Evolutionary conservation across 768 basidiomycete species (phyloP), one percentile per base, ranked within the genome.

Genomic region (Hemileccinum rubropunctum): DNA sequence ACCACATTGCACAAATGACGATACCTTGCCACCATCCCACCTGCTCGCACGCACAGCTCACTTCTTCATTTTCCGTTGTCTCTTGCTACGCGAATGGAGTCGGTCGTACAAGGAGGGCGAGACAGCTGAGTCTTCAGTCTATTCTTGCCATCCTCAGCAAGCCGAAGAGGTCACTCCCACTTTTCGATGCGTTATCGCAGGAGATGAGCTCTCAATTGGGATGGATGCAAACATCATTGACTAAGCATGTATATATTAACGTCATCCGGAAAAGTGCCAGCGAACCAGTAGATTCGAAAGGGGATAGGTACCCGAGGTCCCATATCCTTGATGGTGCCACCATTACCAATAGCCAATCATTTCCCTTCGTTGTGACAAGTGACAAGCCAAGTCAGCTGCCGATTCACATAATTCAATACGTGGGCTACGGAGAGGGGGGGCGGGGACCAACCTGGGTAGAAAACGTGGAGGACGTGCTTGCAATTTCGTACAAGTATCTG

Each of bases 131-230:
- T n/a, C n/a, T n/a, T n/a, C n/a, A n/a, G n/a, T n/a, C n/a, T n/a
- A n/a, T n/a, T n/a, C n/a, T n/a, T n/a, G n/a, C n/a, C n/a, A n/a
- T n/a, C n/a, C n/a, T n/a, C n/a, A n/a, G n/a, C n/a, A n/a, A n/a
- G n/a, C n/a, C n/a, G n/a, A n/a, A n/a, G n/a, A n/a, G n/a, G n/a
- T n/a, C n/a, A n/a, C n/a, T 98, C 95, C 97, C 97, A 99, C 52
- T 98, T 93, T 68, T 98, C 97, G 62, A 98, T 95, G 56, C 91
- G 88, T 15, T 97, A 73, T 99, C 97, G 69, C 95, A 98, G 10
- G 92, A 95, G 61, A 98, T 94, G 51, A 99, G 80, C 68, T 99
- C 97, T 44, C 95, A 95, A 71, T 98, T 99, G 27, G 97, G 95
- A 69, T 98, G 95, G 34, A 99, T 88, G 45, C 89, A 88, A 30